Evolutionary conservation across 73 alveolate genomes (phyloP), one percentile per base, ranked within the genome.

Genomic region (Urostyla sp.): DNA sequence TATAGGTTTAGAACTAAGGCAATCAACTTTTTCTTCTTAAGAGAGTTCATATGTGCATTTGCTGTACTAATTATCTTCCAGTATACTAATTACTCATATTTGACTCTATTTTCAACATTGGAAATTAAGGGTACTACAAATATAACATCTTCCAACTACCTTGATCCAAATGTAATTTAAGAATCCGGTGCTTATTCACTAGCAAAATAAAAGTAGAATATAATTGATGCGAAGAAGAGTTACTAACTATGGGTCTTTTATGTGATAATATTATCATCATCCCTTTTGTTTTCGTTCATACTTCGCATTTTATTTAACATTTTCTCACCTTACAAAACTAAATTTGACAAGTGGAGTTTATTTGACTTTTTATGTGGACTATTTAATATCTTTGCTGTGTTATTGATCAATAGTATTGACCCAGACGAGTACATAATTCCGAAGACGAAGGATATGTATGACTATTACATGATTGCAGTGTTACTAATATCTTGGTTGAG

Each of bases 301-400:
- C 57, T 85, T 18, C 75, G 63, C 67, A 31, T 76, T 20, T 18
- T 76, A 40, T 85, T 75, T 46, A 85, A 85, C 57, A 15, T 52
- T 11, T 55, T 49, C 56, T 27, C 82, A 24, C 58, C 31, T 20
- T 6, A 23, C 0, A 30, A 30, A 20, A 37, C 76, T 0, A 51
- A 61, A 0, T 7, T 76, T 21, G 93, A 85, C 58, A 85, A 85
- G 34, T 85, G 88, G 89, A 85, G 89, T 2, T 32, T 75, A 6
- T 21, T 85, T 38, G 93, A 85, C 36, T 28, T 75, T 20, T 24
- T 85, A 16, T 27, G 85, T 55, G 93, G 89, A 11, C 16, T 75
- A 3, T 55, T 76, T 37, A 79, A 85, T 38, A 54, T 76, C 27
- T 72, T 30, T 8, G 87, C 88, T 23, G 74, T 75, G 11, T 26